These are phyloP conservation scores for Mycena latifolia DNA, from an alignment of 768 basidiomycete genomes.

Conservation along the genomic window DNA sequence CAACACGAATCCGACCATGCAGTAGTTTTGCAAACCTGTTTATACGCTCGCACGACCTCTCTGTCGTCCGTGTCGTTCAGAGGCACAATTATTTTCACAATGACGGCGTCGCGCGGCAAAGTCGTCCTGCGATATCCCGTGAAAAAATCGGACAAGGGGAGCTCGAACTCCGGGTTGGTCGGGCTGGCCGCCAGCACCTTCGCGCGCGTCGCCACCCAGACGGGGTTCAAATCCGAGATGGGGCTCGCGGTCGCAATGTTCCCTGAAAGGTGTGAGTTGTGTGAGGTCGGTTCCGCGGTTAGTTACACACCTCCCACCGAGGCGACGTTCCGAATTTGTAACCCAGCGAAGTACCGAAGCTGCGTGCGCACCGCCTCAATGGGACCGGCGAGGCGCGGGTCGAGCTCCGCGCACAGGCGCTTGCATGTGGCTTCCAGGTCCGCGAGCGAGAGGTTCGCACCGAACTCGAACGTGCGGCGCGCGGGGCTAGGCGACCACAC, in stretches of 20 bases:
- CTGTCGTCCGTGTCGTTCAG: slow-evolving; percentile 29
- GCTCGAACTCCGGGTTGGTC: slow-evolving; percentile 20
- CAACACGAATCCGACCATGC: background rate
- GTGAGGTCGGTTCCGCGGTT: no score
- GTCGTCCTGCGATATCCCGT: slow-evolving; percentile 37
- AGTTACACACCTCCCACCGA: no score
- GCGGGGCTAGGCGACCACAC: slow-evolving; percentile 30
- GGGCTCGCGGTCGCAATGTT: slow-evolving; percentile 38
- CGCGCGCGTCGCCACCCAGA: slow-evolving; percentile 35
- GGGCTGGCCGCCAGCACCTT: slow-evolving; percentile 28
- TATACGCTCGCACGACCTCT: slow-evolving; percentile 37
- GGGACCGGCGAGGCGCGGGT: slow-evolving; percentile 29
- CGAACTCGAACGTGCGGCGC: slow-evolving; percentile 35
- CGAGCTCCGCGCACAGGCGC: slow-evolving; percentile 25
- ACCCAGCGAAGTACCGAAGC: slow-evolving; percentile 37
- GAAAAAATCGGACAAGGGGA: slow-evolving; percentile 33
- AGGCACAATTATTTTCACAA: slow-evolving; percentile 36
- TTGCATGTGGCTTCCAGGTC: slow-evolving; percentile 33
- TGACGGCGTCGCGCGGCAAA: slow-evolving; percentile 33
- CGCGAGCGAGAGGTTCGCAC: slow-evolving; percentile 36
- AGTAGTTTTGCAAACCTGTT: slow-evolving; percentile 25
- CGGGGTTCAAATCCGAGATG: slow-evolving; percentile 37
- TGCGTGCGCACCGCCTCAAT: slow-evolving; percentile 36
- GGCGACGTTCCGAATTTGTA: slow-evolving; percentile 36
- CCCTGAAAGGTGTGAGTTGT: no score